Base-by-base conservation (phyloP, 2,329 filamentous ascomycete genomes). In the Rachicladosporium sp. region DNA sequence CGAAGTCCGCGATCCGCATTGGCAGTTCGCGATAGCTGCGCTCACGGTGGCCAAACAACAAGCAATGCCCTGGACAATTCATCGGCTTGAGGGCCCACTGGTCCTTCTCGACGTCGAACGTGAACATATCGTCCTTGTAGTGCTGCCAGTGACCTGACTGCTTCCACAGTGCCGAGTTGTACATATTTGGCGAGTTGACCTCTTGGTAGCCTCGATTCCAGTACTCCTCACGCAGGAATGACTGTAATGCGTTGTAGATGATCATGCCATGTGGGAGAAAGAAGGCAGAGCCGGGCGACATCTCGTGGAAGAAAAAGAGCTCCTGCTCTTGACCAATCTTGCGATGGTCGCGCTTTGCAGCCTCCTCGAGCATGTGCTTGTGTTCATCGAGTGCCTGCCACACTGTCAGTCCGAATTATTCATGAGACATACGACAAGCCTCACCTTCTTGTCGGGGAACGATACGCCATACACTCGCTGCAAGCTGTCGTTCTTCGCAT, bases 401-500 rank as follows among this genome's bases (percentile, higher is more conserved):
- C 2, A 31, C 8, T 10, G 32, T 46, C 36, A 41, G 38, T 36
- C 15, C 15, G 15, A 19, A 19, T 19, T 19, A 19, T 19, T 19
- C 15, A 19, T 19, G 29, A 29, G 15, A 1, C 9, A 10, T 19
- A 31, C 27, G 27, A 9, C 7, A 23, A 11, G 12, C 37, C 48
- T 84, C 54, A 78, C 75, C 67, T 94, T 93, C 75, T 98, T 96
- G 64, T 94, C 87, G 3, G 89, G 89, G 77, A 87, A 98, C 4
- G 87, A 93, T 42, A 98, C 82, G 63, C 91, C 91, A 54, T 95
- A 93, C 53, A 98, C 93, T 56, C 91, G 81, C 66, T 98, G 91
- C 34, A 98, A 73, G 21, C 88, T 93, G 63, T 96, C 89, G 60
- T 96, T 95, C 57, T 81, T 78, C 56, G 87, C 81, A 61, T 95